Evolutionary conservation across 2,329 filamentous ascomycete genomes (phyloP), one percentile per base, ranked within the genome.

Genomic region (Fusarium oligoseptatum): DNA sequence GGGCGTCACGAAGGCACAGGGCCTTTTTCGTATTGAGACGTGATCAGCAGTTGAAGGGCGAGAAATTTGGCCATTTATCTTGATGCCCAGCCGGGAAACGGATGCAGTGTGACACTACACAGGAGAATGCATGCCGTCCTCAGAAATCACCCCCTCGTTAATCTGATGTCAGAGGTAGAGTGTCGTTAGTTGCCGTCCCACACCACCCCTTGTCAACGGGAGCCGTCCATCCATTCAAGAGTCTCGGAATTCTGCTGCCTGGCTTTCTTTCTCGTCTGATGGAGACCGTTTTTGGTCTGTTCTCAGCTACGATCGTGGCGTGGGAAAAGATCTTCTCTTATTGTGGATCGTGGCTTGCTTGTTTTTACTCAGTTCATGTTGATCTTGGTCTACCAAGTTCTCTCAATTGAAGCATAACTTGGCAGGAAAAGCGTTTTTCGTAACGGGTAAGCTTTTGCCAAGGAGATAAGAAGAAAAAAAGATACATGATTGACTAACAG

Each of bases 161-260:
- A 56, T 57, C 52, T 56, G 27, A 32, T 56, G 52, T 17, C n/a
- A 56, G 52, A 56, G n/a, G 52, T 57, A 57, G n/a, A 36, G 29
- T 29, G 48, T n/a, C 7, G 48, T 11, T 52, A 52, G 48, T 32
- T 52, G 9, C 48, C 48, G 24, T 50, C 15, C 45, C 45, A 50
- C 48, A 52, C 29, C 32, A 32, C 43, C 60, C 41, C 65, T 60
- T 65, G 57, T 36, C 34, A 60, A 70, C 66, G 37, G 20, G n/a
- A 45, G 24, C 56, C 8, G 20, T 4, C 36, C 65, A 64, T 65
- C 79, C 79, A 79, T 71, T 80, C 76, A 80, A 58, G 43, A 70
- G 24, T 29, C 58, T 60, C 66, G 66, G 70, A 81, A 82, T 80
- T 71, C 80, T 80, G 80, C 74, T 81, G 79, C 80, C 80, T 81